These are phyloP conservation scores for Drosera capensis DNA, from an alignment of 148 eudicot genomes.

Conservation along the genomic window DNA sequence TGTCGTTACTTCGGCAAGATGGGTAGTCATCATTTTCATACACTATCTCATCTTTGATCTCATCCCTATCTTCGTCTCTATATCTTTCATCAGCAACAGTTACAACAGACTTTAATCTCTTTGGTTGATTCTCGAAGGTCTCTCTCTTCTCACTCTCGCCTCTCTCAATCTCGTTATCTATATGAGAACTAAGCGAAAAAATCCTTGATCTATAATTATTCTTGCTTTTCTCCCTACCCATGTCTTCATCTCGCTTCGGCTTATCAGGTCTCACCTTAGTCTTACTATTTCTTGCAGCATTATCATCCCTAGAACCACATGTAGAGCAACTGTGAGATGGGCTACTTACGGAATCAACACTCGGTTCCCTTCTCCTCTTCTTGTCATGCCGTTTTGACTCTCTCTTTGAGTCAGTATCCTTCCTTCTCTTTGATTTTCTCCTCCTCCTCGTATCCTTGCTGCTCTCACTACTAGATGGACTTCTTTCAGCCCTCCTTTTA, in stretches of 20 bases:
- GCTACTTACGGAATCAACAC: slow-evolving; percentile 32
- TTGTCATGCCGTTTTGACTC: slow-evolving; percentile 32
- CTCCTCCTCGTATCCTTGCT: slow-evolving; percentile 32
- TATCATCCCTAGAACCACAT: slow-evolving; percentile 19
- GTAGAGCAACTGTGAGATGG: slow-evolving; percentile 29
- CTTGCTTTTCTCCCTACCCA: slow-evolving; percentile 12
- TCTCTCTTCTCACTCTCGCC: slow-evolving; percentile 16
- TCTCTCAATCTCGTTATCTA: slow-evolving; percentile 13
- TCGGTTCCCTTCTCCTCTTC: slow-evolving; percentile 37
- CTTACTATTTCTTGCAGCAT: slow-evolving; percentile 14
- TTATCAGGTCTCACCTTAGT: slow-evolving; percentile 11
- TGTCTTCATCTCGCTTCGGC: slow-evolving; percentile 17
- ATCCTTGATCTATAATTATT: slow-evolving; percentile 23
- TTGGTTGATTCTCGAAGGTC: slow-evolving; percentile 18
- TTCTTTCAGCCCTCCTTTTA: slow-evolving; percentile 34
- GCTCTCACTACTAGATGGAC: slow-evolving; percentile 20
- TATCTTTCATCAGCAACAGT: slow-evolving; percentile 25
- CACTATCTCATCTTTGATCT: slow-evolving; percentile 52
- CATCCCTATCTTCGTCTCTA: slow-evolving; percentile 20
- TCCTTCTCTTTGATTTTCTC: slow-evolving; percentile 28
- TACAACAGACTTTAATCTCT: slow-evolving; percentile 67
- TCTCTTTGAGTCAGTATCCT: slow-evolving; percentile 16
- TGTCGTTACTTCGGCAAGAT: slow-evolving; percentile 48
- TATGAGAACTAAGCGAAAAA: slow-evolving; percentile 17
- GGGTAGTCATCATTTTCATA: slow-evolving; percentile 56